A percentile compares a stretch with the other conserved stretches of the same genome.
These are phyloP conservation scores for Turritis glabra DNA, from an alignment of 345 rosid genomes.

Conservation along the genomic window DNA sequence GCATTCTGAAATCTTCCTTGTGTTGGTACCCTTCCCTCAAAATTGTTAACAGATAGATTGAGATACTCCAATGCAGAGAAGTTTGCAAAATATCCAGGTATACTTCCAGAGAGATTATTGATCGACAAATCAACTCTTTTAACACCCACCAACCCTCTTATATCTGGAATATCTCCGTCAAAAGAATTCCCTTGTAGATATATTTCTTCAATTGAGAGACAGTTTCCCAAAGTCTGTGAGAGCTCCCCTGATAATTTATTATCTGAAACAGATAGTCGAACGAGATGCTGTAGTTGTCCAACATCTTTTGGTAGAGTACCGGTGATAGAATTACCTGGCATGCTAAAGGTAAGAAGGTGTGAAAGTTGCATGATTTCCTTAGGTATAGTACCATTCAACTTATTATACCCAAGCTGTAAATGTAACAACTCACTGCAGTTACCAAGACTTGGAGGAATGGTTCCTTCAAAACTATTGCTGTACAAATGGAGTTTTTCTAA, in stretches of 20 bases:
- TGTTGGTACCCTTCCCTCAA: slow-evolving; percentile 12
- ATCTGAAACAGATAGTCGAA: not conserved
- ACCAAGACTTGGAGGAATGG: not conserved
- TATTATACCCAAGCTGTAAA: not conserved
- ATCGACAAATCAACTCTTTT: not conserved
- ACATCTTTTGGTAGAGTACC: not conserved
- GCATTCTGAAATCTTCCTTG: slow-evolving; percentile 19
- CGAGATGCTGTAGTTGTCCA: not conserved
- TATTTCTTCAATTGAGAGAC: not conserved
- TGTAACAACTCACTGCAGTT: not conserved
- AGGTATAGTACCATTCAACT: not conserved
- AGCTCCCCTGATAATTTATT: not conserved
- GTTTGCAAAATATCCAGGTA: not conserved
- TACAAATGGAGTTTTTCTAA: not conserved
- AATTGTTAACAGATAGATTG: slow-evolving; percentile 26
- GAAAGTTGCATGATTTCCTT: not conserved
- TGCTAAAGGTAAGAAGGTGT: not conserved
- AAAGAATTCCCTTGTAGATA: not conserved
- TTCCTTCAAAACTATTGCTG: not conserved
- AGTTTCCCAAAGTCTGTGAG: not conserved
- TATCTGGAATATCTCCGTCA: not conserved
- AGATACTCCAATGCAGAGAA: not conserved
- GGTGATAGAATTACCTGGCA: not conserved
- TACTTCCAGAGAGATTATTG: slow-evolving; percentile 7
- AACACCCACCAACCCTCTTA: not conserved